phyloP scores from a whole-genome alignment of 257 asterid genomes.

The Prunella vulgaris region DNA sequence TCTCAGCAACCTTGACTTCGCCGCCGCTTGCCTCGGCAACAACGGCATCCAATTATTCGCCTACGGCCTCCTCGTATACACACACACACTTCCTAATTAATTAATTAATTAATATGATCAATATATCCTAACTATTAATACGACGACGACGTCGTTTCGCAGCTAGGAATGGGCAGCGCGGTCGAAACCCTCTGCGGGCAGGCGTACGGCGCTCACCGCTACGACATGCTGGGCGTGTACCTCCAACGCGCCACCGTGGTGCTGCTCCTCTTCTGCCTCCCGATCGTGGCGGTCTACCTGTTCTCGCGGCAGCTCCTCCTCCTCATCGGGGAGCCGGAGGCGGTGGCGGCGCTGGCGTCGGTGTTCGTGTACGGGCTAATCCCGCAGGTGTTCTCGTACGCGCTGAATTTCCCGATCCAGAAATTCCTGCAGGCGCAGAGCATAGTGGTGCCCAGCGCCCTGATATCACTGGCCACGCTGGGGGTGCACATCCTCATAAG shows the following conservation, averaged over 20 bases:
- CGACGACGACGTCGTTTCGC: not conserved
- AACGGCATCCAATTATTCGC: slow-evolving; percentile 56
- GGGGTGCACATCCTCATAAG: slow-evolving; percentile 34
- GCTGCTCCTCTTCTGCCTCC: slow-evolving; percentile 39
- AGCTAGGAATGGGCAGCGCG: slow-evolving; percentile 72
- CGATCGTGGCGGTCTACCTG: slow-evolving; percentile 39
- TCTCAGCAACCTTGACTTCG: slow-evolving; percentile 57
- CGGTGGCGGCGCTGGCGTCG: slow-evolving; percentile 40
- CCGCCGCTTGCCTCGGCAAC: slow-evolving; percentile 58
- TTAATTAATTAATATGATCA: no score
- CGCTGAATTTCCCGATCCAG: slow-evolving; percentile 50
- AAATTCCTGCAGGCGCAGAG: slow-evolving; percentile 55
- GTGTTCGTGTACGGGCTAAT: slow-evolving; percentile 53
- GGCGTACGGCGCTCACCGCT: slow-evolving; percentile 49
- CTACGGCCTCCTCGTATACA: slow-evolving; percentile 59
- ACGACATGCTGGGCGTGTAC: slow-evolving; percentile 49
- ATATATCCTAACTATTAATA: no score
- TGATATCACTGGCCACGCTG: slow-evolving; percentile 41
- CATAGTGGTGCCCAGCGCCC: slow-evolving; percentile 52
- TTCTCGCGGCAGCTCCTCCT: slow-evolving; percentile 37
- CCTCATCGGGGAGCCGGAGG: slow-evolving; percentile 35
- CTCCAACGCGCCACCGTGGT: slow-evolving; percentile 50
- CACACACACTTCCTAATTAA: no score
- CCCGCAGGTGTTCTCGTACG: slow-evolving; percentile 60
- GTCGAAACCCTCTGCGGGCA: slow-evolving; percentile 63